Evolutionary conservation across 1,139 yeast genomes (phyloP), one percentile per base, ranked within the genome.

Genomic region (Pichia sp.): DNA sequence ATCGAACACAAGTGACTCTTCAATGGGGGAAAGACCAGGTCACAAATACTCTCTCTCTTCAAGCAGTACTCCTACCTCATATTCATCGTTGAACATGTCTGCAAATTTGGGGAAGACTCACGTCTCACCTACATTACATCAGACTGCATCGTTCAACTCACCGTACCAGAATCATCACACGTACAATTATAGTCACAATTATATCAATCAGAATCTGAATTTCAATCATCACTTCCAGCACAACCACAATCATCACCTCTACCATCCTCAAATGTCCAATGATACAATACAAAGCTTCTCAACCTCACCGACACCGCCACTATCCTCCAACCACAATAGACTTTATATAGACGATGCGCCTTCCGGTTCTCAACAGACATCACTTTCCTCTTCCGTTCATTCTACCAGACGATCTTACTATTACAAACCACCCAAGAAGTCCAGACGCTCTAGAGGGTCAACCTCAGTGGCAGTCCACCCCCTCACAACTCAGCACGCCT

Each of bases 371-470:
- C 34, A 26, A 20, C 38, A 24, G 18, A 19, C 39, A 9, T 14
- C 26, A 6, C 27, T 39, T 17, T 30, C 46, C 13, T 34, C 45
- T 15, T 35, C 40, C 9, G 38, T 39, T 15, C 37, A 39, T 20
- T 37, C 51, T n/a, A 36, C 50, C 2, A 47, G 56, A 32, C 44
- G 56, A 36, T 50, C 47, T 13, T 47, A 50, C 33, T 46, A 44
- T 29, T 52, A 53, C 32, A 50, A 49, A 18, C 40, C 48, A 30
- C 34, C 39, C 38, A 26, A 44, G 35, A 27, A 44, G 35, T 27
- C 38, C 19, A 48, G 35, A 20, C 32, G 47, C 19, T 28, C 40
- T 8, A 34, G 45, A 26, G 42, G 52, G 11, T 49, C 54, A 2
- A 22, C 45, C 4, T 38, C 44, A 2, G 23, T 34, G 22, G 13